phyloP scores from a whole-genome alignment of 257 asterid species.

The Petrea volubilis region DNA sequence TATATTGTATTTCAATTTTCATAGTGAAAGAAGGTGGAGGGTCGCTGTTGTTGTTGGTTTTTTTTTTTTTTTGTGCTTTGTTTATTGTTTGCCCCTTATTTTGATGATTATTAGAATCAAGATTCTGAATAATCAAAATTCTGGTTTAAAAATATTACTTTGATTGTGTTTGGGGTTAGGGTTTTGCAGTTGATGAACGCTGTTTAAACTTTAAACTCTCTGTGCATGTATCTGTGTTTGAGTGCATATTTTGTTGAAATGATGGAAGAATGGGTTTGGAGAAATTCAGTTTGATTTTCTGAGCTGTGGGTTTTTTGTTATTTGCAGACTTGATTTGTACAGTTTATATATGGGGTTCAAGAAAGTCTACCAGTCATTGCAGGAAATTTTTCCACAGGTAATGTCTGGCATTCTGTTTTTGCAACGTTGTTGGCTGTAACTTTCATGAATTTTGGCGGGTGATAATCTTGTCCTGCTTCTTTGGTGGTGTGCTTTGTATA shows the following conservation, averaged over 20 bases:
- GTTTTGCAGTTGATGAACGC: constrained; percentile 18
- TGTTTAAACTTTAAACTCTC: not conserved
- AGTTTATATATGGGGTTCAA: constrained; percentile 32
- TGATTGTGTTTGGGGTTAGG: constrained; percentile 17
- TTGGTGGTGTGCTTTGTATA: not conserved
- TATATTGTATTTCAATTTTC: not conserved
- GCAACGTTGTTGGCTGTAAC: not conserved
- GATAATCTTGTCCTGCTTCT: not conserved
- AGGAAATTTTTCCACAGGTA: constrained; percentile 52
- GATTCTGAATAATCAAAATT: no score
- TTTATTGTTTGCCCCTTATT: not conserved
- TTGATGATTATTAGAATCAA: no score
- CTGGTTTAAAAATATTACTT: not conserved
- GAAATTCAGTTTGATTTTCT: constrained; percentile 3
- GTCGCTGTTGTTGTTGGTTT: not conserved
- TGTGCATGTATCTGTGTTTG: not conserved
- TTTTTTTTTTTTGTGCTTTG: not conserved
- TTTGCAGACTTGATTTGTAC: constrained; percentile 24
- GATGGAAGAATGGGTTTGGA: not conserved
- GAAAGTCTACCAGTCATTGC: constrained; percentile 31
- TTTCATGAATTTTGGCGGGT: not conserved
- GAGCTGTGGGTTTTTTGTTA: not conserved
- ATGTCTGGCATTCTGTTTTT: not conserved
- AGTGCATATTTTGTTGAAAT: not conserved
- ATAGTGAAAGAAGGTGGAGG: not conserved